Evolutionary conservation across 306 rosid species (phyloP).

Genomic region (Neltuma alba): DNA sequence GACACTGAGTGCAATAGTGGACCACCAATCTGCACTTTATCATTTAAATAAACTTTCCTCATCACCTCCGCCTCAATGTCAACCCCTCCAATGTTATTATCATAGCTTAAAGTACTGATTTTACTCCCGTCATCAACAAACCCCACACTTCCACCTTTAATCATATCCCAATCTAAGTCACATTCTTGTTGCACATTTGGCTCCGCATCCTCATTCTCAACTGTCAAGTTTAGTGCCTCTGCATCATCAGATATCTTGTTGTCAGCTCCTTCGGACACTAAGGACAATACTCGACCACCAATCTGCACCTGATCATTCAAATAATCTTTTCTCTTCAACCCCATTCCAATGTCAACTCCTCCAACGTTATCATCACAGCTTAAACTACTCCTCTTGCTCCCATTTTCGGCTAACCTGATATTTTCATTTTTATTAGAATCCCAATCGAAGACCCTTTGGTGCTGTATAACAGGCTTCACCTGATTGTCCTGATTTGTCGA

Average conservation of each 20-base stretch:
- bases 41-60: constrained; percentile 18
- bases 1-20: constrained; percentile 48
- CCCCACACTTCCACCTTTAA: constrained; percentile 30
- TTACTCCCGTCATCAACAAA: constrained; percentile 13
- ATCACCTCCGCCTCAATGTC: constrained; percentile 27
- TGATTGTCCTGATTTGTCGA: constrained; percentile 26
- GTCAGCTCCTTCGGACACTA: constrained; percentile 30
- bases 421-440: constrained; percentile 16
- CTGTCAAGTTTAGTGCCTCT: constrained; percentile 24
- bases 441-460: constrained; percentile 29
- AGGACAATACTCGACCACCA: constrained; percentile 47
- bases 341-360: constrained; percentile 20
- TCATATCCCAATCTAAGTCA: constrained; percentile 27
- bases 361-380: neutral
- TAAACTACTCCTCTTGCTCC: neutral
- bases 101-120: neutral
- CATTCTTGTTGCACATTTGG: constrained; percentile 17
- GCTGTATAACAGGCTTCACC: constrained; percentile 11
- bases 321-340: constrained; percentile 24
- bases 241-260: constrained; percentile 19
- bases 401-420: constrained; percentile 34
- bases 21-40: constrained; percentile 32
- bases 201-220: constrained; percentile 29
- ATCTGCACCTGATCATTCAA: constrained; percentile 28
- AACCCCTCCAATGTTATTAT: neutral